Conservation (phyloP, 1,284 basidiomycete species). For the Leccinum pachyderme region DNA sequence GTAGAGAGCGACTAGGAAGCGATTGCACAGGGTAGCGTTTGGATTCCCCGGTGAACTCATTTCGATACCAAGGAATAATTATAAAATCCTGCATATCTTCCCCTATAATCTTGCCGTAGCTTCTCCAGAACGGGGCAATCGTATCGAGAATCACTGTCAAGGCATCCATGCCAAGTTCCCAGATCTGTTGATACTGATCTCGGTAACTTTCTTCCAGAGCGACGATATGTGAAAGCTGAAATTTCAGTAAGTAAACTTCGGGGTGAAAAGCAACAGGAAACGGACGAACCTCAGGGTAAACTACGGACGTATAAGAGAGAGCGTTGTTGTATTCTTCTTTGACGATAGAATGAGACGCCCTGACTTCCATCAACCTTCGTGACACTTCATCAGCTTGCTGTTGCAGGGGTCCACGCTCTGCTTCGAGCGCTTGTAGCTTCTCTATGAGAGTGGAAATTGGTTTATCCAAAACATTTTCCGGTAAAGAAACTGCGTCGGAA, state of each 20-base stretch:
- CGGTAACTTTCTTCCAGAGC: slow-evolving; percentile 71
- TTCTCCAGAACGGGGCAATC: slow-evolving; percentile 74
- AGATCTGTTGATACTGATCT: slow-evolving; percentile 72
- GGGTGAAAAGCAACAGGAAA: slow-evolving; percentile 13
- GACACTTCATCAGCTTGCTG: slow-evolving; percentile 48
- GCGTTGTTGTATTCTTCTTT: slow-evolving; percentile 68
- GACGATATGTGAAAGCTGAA: slow-evolving; percentile 62
- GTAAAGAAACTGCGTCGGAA: slow-evolving; percentile 18
- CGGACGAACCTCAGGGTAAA: slow-evolving; percentile 65
- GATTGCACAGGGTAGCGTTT: slow-evolving; percentile 59
- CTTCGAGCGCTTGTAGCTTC: slow-evolving; percentile 42
- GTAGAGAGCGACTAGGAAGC: slow-evolving; percentile 60
- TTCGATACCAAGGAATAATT: slow-evolving; percentile 74
- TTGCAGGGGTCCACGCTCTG: slow-evolving; percentile 39
- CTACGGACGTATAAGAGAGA: slow-evolving; percentile 63
- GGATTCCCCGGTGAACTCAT: slow-evolving; percentile 74
- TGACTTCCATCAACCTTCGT: slow-evolving; percentile 49
- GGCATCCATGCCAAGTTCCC: slow-evolving; percentile 73
- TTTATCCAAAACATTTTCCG: slow-evolving; percentile 50
- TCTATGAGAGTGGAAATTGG: slow-evolving; percentile 48
- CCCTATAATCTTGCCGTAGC: slow-evolving; percentile 72
- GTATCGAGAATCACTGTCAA: slow-evolving; percentile 70
- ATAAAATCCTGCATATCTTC: slow-evolving; percentile 75
- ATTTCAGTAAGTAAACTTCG: slow-evolving; percentile 6
- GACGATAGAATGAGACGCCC: slow-evolving; percentile 50